phyloP scores from a whole-genome alignment of 495 filamentous ascomycete genomes.

The Amphirosellinia nigrospora region DNA sequence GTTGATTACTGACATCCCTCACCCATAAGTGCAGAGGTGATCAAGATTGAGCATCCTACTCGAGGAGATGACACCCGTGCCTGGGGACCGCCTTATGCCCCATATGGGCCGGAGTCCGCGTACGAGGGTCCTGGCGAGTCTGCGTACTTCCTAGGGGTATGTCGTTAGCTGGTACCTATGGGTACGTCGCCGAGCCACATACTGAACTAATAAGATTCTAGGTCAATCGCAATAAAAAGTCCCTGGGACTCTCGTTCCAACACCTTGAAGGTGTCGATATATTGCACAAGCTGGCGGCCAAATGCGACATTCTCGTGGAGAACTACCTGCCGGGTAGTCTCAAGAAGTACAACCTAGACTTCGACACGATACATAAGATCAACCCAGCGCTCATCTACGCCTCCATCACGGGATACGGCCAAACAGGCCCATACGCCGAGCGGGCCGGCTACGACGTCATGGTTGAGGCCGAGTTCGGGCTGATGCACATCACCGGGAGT shows the following conservation, averaged over 20 bases:
- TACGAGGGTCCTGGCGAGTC: conserved; percentile 83
- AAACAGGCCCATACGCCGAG: conserved; percentile 88
- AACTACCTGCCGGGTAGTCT: conserved; percentile 93
- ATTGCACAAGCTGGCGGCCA: conserved; percentile 79
- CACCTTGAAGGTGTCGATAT: conserved; percentile 82
- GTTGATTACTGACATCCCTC: conserved; percentile 34
- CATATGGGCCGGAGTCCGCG: conserved; percentile 64
- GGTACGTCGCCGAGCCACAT: background rate
- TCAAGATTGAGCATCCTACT: conserved; percentile 94
- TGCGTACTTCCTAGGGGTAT: conserved; percentile 90
- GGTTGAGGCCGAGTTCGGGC: conserved; percentile 96
- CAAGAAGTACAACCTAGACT: conserved; percentile 92
- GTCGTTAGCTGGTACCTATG: conserved; percentile 22
- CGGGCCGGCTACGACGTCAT: conserved; percentile 98
- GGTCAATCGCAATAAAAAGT: conserved; percentile 98
- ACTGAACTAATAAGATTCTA: conserved; percentile 40
- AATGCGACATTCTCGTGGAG: conserved; percentile 93
- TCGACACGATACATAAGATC: conserved; percentile 73
- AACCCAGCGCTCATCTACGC: conserved; percentile 79
- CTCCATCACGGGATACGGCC: conserved; percentile 74
- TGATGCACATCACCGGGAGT: conserved; percentile 97
- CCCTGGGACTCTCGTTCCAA: conserved; percentile 87
- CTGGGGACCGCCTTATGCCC: conserved; percentile 95
- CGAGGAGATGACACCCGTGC: conserved; percentile 93
- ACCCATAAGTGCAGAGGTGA: conserved; percentile 80